phyloP scores from a whole-genome alignment of 1,284 basidiomycete genomes.

The Boletellus dicymbophilus region DNA sequence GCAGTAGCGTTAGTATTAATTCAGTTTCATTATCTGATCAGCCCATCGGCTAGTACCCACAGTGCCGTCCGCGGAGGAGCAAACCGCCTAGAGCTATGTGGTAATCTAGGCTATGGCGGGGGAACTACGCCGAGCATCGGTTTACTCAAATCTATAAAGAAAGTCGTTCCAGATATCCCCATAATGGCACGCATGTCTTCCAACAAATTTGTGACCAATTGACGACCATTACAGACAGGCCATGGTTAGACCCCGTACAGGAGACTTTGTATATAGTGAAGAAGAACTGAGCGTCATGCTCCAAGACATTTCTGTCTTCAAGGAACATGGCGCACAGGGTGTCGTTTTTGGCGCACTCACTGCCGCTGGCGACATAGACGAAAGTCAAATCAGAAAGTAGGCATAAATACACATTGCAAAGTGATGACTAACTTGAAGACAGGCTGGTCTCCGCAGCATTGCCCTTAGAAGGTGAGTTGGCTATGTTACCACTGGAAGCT shows the following conservation, averaged over 20 bases:
- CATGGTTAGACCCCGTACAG: conserved; percentile 78
- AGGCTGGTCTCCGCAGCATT: conserved; percentile 62
- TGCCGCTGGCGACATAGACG: conserved; percentile 60
- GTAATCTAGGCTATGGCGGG: conserved; percentile 69
- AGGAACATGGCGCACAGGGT: conserved; percentile 55
- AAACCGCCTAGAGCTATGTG: conserved; percentile 78
- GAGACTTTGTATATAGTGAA: conserved; percentile 74
- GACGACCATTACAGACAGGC: conserved; percentile 43
- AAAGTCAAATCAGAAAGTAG: conserved; percentile 52
- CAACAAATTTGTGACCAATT: background rate
- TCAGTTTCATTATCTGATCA: conserved; percentile 6
- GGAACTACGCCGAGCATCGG: conserved; percentile 80
- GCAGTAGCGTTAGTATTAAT: conserved; percentile 57
- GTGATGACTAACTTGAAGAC: conserved; percentile 3
- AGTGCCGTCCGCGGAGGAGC: conserved; percentile 73
- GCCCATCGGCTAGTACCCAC: conserved; percentile 5
- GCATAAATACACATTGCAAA: conserved; percentile 9
- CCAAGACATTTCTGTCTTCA: conserved; percentile 68
- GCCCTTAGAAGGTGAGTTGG: conserved; percentile 58
- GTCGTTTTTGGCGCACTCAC: conserved; percentile 73
- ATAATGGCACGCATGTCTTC: conserved; percentile 65
- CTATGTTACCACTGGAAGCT: background rate
- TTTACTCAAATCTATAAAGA: conserved; percentile 57
- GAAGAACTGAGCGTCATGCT: conserved; percentile 71
- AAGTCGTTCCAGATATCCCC: conserved; percentile 46